Conservation (phyloP, 2,329 filamentous ascomycete species). For the Colletotrichum chlorophyti region DNA sequence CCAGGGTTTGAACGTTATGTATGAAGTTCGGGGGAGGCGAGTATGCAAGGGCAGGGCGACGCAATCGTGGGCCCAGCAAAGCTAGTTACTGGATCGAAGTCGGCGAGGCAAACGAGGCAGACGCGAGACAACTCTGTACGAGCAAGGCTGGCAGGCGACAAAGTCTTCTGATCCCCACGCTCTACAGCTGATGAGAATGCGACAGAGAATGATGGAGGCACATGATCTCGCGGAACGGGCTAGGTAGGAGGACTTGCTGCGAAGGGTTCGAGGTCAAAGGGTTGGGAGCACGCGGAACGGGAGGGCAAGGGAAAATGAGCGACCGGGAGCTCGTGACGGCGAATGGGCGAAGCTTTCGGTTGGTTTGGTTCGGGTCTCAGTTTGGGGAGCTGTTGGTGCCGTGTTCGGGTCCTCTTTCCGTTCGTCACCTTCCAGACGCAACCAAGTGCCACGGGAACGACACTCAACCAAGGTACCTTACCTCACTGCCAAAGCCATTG, state of each 20-base stretch:
- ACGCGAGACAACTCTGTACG: conserved; percentile 3
- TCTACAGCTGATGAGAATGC: conserved; percentile 21
- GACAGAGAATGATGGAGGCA: conserved; percentile 15
- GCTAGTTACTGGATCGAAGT: not conserved
- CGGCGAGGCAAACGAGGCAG: not conserved
- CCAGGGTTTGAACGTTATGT: conserved; percentile 11
- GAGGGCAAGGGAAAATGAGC: no score
- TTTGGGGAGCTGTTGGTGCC: not conserved
- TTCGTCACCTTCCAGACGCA: conserved; percentile 9
- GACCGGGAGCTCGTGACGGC: conserved; percentile 25
- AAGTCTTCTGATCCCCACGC: conserved; percentile 25
- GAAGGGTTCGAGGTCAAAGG: not conserved
- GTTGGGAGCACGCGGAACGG: conserved; percentile 22
- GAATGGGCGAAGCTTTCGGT: conserved; percentile 20
- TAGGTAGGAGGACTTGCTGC: not conserved
- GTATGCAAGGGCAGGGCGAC: not conserved
- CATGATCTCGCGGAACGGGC: conserved; percentile 23
- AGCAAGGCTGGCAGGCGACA: conserved; percentile 25
- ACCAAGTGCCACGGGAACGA: conserved; percentile 14
- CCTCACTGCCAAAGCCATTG: no score
- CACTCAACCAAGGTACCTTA: no score
- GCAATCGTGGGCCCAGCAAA: not conserved
- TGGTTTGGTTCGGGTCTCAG: conserved; percentile 10
- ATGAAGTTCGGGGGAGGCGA: not conserved
- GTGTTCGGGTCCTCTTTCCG: not conserved